These are phyloP conservation scores for Sarcocystis neurona DNA, from an alignment of 169 alveolate species.

Conservation along the genomic window DNA sequence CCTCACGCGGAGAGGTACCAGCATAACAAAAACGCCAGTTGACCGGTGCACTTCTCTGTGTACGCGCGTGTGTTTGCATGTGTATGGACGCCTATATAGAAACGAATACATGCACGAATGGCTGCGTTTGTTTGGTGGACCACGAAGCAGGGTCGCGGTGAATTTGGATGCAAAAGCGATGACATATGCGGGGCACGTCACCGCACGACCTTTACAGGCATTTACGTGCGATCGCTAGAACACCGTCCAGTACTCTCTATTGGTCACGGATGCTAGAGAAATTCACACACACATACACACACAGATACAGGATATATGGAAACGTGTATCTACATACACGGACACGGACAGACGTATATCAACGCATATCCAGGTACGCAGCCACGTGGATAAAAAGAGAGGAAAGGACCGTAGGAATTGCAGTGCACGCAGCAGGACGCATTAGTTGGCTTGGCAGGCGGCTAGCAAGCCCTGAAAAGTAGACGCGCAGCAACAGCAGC, in stretches of 20 bases:
- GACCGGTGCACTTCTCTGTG: not conserved
- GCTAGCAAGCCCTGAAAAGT: not conserved
- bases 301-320: not conserved
- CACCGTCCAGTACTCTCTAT: not conserved
- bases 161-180: not conserved
- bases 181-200: not conserved
- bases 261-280: not conserved
- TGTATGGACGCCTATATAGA: too few relatives aligned
- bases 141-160: not conserved
- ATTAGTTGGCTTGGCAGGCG: not conserved
- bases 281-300: not conserved
- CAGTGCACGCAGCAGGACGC: not conserved
- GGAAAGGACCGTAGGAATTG: not conserved
- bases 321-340: not conserved
- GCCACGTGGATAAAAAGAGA: not conserved
- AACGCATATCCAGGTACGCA: not conserved
- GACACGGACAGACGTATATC: not conserved
- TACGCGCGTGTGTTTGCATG: too few relatives aligned
- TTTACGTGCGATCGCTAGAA: not conserved
- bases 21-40: not conserved
- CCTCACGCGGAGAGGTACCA: not conserved
- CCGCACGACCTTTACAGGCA: not conserved
- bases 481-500: not conserved
- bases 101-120: too few relatives aligned
- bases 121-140: too few relatives aligned